Evolutionary conservation across 2,329 filamentous ascomycete genomes (phyloP).

Genomic region (Sporothrix variecibatus): DNA sequence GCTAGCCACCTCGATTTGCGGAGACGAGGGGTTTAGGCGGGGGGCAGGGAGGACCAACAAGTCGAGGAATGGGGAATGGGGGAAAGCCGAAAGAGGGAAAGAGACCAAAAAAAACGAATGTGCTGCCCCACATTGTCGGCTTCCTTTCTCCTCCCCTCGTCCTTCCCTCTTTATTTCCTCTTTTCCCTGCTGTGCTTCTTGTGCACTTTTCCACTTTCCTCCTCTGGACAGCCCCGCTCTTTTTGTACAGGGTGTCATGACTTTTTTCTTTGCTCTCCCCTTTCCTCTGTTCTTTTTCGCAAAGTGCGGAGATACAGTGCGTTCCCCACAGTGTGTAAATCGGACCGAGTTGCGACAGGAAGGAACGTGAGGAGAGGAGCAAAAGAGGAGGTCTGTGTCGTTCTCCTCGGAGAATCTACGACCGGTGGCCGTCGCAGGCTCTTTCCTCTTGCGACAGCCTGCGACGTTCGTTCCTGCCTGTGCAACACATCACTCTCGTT

Average conservation of each 20-base stretch:
- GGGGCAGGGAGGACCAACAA: background rate
- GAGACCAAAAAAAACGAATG: background rate
- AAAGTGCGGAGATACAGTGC: conserved; percentile 24
- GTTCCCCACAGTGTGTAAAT: conserved; percentile 14
- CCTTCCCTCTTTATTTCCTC: background rate
- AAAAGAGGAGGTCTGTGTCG: background rate
- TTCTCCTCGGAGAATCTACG: conserved; percentile 3
- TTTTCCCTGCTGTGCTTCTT: background rate
- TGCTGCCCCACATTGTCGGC: conserved; percentile 8
- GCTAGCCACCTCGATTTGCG: conserved; percentile 17
- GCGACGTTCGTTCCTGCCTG: background rate
- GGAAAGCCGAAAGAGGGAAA: background rate
- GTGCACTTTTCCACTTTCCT: background rate
- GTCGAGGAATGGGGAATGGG: background rate
- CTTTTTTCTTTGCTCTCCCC: too few relatives aligned
- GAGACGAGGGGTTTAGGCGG: conserved; percentile 25
- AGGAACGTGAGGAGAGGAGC: conserved; percentile 1
- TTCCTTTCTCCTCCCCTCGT: conserved; percentile 17
- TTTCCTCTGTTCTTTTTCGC: background rate
- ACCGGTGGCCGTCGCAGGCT: background rate
- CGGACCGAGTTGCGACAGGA: conserved; percentile 11
- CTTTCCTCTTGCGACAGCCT: background rate
- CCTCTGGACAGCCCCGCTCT: background rate
- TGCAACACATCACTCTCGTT: background rate
- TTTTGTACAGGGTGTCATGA: conserved; percentile 1